Base-by-base conservation (phyloP, 805 yeast genomes). In the Wickerhamiella shivajii region DNA sequence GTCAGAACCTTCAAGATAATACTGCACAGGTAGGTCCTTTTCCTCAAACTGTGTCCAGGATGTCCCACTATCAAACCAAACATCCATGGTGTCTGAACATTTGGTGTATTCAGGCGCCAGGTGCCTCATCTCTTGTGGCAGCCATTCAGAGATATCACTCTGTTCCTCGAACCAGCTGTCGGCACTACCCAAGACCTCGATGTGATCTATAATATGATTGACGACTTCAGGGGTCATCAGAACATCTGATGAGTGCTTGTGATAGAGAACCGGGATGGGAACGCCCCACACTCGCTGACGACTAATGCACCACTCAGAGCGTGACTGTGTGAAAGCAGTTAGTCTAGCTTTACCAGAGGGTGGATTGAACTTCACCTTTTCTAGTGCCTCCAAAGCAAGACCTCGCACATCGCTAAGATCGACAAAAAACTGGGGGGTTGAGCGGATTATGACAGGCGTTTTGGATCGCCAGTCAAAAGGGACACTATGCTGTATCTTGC, bases 381-480 rank as follows among this genome's bases (percentile, higher is more conserved):
- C 56, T 24, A 90, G 47, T 6, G 85, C 71, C 12, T 61, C 51
- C 2, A 71, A 48, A 0, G 96, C 84, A 7, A 56, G 44, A 1
- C 59, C 60, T 47, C 81, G 84, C 33, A 85, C 75, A 18, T 33
- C 34, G 35, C 65, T 65, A 21, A 90, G 78, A 51, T 85, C 79
- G 6, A 90, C 77, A 54, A 90, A 90, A 92, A 97, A 90, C 55
- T 90, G 99, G 1, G 95, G 90, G 1, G 98, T 90, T 0, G 97
- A 74, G 39, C 97, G 65, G 39, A 90, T 81, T 31, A 90, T 74
- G n/a, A 90, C 84, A 0, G 98, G 98, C 27, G 77, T 77, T 50
- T 85, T 85, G 2, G 93, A 80, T 45, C 98, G 69, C 98, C 98
- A 90, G 52, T 90, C 98, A 50, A 81, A 84, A 0, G 98, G 97